These are phyloP conservation scores for Blastobotrys parvus DNA, from an alignment of 805 yeast species.

Conservation along the genomic window DNA sequence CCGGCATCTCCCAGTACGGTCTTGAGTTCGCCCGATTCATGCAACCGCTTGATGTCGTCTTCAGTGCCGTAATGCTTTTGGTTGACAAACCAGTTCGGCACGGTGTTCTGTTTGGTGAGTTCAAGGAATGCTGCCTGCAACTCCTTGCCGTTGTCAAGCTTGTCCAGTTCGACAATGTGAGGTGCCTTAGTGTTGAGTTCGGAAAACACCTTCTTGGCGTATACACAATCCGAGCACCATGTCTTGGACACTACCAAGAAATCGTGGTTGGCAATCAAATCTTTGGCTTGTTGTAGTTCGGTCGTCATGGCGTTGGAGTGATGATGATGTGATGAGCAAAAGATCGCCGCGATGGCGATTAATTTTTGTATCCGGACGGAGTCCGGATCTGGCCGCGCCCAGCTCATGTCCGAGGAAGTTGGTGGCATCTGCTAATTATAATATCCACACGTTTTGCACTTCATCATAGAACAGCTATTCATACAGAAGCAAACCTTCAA, in stretches of 20 bases:
- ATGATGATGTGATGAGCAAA: too few species aligned
- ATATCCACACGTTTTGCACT: too few species aligned
- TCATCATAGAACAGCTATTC: too few species aligned
- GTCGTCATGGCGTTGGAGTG: not conserved
- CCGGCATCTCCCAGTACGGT: conserved; percentile 10
- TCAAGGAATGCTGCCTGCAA: conserved; percentile 50
- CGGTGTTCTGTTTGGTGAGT: conserved; percentile 55
- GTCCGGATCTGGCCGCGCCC: too few species aligned
- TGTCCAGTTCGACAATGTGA: conserved; percentile 56
- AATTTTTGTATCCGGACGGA: too few species aligned
- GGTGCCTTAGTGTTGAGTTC: conserved; percentile 39
- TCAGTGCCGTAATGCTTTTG: conserved; percentile 56
- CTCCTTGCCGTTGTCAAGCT: conserved; percentile 41
- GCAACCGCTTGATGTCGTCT: conserved; percentile 17
- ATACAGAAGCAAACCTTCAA: too few species aligned
- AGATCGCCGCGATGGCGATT: too few species aligned
- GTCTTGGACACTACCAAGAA: conserved; percentile 56
- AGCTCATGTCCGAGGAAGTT: too few species aligned
- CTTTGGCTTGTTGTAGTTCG: conserved; percentile 32
- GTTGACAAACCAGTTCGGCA: conserved; percentile 57
- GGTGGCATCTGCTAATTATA: too few species aligned
- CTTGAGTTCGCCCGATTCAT: conserved; percentile 16
- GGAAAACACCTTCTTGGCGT: conserved; percentile 48
- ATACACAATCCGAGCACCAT: conserved; percentile 77
- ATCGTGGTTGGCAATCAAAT: conserved; percentile 38